phyloP scores from a whole-genome alignment of 1,139 yeast genomes.

The Pichia sp. region DNA sequence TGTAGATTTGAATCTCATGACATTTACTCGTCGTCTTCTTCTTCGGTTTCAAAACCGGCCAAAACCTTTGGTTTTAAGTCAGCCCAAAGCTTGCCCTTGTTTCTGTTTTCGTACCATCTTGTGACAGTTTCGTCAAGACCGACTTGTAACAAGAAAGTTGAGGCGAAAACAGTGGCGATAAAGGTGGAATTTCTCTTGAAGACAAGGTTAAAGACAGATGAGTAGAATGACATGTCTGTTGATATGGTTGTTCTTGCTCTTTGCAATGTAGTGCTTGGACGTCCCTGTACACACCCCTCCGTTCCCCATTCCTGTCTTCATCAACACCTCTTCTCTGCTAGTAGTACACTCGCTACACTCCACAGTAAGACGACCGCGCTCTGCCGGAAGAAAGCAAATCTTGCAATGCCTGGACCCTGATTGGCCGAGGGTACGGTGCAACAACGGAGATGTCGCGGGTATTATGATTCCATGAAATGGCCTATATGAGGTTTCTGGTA shows the following conservation, averaged over 20 bases:
- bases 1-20: neutral
- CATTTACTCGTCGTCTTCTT: conserved; percentile 22
- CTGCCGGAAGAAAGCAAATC: neutral
- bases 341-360: neutral
- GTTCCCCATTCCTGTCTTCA: neutral
- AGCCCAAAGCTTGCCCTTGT: conserved; percentile 96
- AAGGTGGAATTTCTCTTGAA: conserved; percentile 92
- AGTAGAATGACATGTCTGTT: conserved; percentile 29
- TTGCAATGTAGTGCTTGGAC: neutral
- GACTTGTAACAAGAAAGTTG: conserved; percentile 88
- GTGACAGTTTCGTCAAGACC: conserved; percentile 78
- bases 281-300: neutral
- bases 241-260: neutral
- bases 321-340: neutral
- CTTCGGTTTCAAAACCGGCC: conserved; percentile 37
- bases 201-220: conserved; percentile 61
- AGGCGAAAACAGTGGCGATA: conserved; percentile 79
- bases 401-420: neutral
- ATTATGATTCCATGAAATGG: neutral
- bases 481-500: neutral
- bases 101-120: conserved; percentile 79
- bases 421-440: neutral
- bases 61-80: conserved; percentile 67
- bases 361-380: neutral
- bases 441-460: neutral